phyloP scores from a whole-genome alignment of 352 stramenopile genomes.

The Globisporangium barbulae region DNA sequence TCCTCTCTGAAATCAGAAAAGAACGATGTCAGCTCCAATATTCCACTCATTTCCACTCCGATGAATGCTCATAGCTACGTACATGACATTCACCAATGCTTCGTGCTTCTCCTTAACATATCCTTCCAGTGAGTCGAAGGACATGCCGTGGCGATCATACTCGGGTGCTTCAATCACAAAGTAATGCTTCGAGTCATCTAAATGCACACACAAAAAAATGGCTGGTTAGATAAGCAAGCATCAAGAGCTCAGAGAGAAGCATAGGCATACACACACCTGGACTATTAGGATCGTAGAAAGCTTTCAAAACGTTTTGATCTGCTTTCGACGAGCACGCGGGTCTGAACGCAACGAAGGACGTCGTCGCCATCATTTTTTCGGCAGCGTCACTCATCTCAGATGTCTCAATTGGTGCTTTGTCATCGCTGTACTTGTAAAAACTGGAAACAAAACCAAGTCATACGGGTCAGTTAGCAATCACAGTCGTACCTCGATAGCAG shows the following conservation, averaged over 20 bases:
- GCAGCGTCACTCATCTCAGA: neutral
- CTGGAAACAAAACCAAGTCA: neutral
- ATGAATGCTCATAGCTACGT: neutral
- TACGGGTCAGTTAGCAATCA: neutral
- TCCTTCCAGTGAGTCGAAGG: constrained; percentile 19
- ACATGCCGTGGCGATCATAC: constrained; percentile 16
- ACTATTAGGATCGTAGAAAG: constrained; percentile 15
- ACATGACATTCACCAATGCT: constrained; percentile 7
- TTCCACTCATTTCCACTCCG: neutral
- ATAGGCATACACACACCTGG: constrained; percentile 14
- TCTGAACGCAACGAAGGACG: constrained; percentile 14
- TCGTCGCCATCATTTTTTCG: constrained; percentile 7
- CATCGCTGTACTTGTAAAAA: constrained; percentile 11
- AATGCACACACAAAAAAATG: neutral
- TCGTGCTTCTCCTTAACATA: constrained; percentile 11
- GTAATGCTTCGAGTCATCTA: constrained; percentile 35
- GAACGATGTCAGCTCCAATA: neutral
- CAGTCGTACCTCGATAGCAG: too few relatives aligned
- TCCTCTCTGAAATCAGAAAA: constrained; percentile 4
- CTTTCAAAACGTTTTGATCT: constrained; percentile 9
- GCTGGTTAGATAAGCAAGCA: neutral
- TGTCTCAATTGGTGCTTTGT: constrained; percentile 1
- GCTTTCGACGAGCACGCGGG: neutral
- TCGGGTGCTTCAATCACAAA: constrained; percentile 30
- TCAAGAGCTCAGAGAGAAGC: constrained; percentile 10